Base-by-base conservation (phyloP, 148 eudicot species). In the Amaranthus cruentus region DNA sequence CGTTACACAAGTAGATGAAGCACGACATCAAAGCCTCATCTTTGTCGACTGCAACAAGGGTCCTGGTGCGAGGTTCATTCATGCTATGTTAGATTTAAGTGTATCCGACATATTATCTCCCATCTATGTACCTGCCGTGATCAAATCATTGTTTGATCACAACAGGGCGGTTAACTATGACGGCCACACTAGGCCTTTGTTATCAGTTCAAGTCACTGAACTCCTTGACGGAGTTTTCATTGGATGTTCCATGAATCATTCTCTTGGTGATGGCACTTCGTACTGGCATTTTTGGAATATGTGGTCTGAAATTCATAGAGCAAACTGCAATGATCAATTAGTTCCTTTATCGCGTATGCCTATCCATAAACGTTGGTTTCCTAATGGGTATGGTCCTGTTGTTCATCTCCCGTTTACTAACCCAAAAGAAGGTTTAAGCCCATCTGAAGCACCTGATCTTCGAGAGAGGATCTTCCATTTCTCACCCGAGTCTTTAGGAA, bases 381-480 rank as follows among this genome's bases (percentile, higher is more conserved):
- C 15, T 47, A 53, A 83, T 74, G 48, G 81, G 60, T 72, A 81
- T 83, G 65, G 9, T 28, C 44, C 68, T 78, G 62, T 46, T 9
- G 69, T 44, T 1, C 52, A 7, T 55, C 79, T 18, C 28, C 76
- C 73, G 9, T 85, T 11, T 57, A 55, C 12, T 68, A 76, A 73
- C 2, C 84, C 83, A 0, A 53, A 50, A 4, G 84, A 76, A 13
- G 60, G 74, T 48, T 10, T 82, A 66, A 77, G 74, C 9, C 67
- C 83, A 47, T 55, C 28, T 62, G 76, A 67, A 13, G 62, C 71
- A 7, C 38, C 83, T 67, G 81, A 75, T 3, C 60, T 84, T 1
- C 75, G 88, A 21, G 89, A 84, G 75, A 82, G 79, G 48, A 78
- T 89, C 56, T 88, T 91, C 78, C 94, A 86, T 85, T 89, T 91